These are phyloP conservation scores for Evernia prunastri DNA, from an alignment of 495 filamentous ascomycete genomes.

Conservation along the genomic window DNA sequence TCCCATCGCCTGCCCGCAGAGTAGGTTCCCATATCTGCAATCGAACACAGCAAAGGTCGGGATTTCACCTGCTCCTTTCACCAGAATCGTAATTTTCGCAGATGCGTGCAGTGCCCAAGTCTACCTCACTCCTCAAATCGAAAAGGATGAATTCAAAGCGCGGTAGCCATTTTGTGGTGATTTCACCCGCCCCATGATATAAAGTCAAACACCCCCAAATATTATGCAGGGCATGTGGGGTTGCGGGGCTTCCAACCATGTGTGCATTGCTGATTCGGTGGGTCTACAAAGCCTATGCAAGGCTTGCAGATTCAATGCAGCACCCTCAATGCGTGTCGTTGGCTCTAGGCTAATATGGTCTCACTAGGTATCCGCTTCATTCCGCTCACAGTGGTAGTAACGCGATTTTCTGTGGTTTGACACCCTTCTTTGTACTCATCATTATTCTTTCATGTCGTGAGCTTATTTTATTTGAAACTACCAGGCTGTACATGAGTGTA, in stretches of 20 bases:
- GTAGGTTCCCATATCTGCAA: not conserved
- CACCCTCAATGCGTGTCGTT: not conserved
- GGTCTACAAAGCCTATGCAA: not conserved
- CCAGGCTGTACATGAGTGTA: too few relatives aligned
- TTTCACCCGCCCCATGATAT: not conserved
- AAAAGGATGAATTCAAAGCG: not conserved
- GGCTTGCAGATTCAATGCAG: not conserved
- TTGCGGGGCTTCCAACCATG: not conserved
- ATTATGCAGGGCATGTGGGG: not conserved
- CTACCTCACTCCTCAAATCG: not conserved
- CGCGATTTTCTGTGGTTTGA: too few relatives aligned
- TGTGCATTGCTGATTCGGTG: conserved; percentile 4
- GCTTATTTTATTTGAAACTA: too few relatives aligned
- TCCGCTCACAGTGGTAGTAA: too few relatives aligned
- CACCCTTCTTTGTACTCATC: too few relatives aligned
- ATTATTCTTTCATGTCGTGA: too few relatives aligned
- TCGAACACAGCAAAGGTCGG: not conserved
- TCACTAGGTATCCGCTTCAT: too few relatives aligned
- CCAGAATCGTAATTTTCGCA: not conserved
- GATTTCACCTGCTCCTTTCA: not conserved
- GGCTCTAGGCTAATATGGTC: too few relatives aligned
- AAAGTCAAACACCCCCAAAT: not conserved
- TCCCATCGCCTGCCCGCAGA: conserved; percentile 2
- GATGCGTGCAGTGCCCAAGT: not conserved
- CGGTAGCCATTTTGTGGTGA: not conserved